Evolutionary conservation across 257 asterid species (phyloP), one percentile per base, ranked within the genome.

Genomic region (Leonotis leonurus): DNA sequence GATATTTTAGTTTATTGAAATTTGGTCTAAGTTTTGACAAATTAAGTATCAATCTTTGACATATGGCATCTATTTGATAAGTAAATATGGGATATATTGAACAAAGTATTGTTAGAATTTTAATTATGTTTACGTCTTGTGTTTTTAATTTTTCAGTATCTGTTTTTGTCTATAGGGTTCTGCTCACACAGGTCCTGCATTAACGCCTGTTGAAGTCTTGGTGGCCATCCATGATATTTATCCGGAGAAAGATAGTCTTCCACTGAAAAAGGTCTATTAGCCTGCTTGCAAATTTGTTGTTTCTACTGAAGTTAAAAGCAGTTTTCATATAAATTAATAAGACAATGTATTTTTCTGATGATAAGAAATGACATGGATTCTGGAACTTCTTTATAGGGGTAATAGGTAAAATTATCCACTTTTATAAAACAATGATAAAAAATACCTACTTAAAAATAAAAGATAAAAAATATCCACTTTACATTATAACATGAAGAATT

Each of bases 101-200:
- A 58, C 10, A 37, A 64, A 30, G 29, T 37, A 24, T 33, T 41
- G 21, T 46, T 65, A 35, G 43, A 43, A 4, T 64, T 66, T 35
- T 29, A 27, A 24, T 45, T 49, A 20, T 30, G 52, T 64, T 65
- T 13, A 3, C 64, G 13, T 65, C 59, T 66, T 62, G 33, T 63
- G 27, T 57, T 39, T 59, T 52, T 62, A 26, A 46, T 49, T 32
- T 65, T 58, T 43, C 59, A 40, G 11, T 56, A 27, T 62, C 65
- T 54, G 54, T 44, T 57, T 71, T 66, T 63, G 56, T 68, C 73
- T 70, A 49, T 76, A 93, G 99, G 99, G 99, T 67, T 76, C 99
- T 32, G 96, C 99, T 65, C 95, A 87, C 65, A 58, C 94, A 11
- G 99, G 97, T 75, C 99, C 99, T 64, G 97, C 99, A 68, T 76